phyloP scores from a whole-genome alignment of 2,329 filamentous ascomycete species.

The Plenodomus lindquistii region DNA sequence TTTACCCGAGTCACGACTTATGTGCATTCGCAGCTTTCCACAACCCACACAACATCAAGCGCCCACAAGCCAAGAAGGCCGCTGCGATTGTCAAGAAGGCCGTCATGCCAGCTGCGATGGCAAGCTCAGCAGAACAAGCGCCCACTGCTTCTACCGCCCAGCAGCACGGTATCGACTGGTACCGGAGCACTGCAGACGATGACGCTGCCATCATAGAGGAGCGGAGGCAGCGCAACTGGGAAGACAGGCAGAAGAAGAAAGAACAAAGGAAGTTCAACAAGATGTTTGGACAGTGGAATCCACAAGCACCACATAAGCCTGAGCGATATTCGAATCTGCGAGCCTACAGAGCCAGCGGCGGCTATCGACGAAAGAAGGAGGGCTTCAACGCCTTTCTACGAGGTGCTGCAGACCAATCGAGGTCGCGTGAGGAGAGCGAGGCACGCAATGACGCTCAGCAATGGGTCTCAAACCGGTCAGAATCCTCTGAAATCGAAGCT shows the following conservation, averaged over 20 bases:
- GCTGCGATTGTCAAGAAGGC: slow-evolving; percentile 28
- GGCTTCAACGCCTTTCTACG: slow-evolving; percentile 31
- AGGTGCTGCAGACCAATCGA: slow-evolving; percentile 16
- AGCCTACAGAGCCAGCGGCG: slow-evolving; percentile 31
- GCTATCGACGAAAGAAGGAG: slow-evolving; percentile 27
- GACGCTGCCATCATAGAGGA: slow-evolving; percentile 70
- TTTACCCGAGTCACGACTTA: slow-evolving; percentile 32
- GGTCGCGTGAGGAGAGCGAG: slow-evolving; percentile 16
- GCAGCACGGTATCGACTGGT: slow-evolving; percentile 33
- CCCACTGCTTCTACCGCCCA: slow-evolving; percentile 16
- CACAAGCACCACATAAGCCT: slow-evolving; percentile 34
- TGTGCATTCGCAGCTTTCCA: slow-evolving; percentile 35
- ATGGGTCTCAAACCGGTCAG: slow-evolving; percentile 16
- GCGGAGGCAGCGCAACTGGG: slow-evolving; percentile 70
- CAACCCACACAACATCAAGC: slow-evolving; percentile 40
- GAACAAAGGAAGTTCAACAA: slow-evolving; percentile 74
- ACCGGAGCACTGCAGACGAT: slow-evolving; percentile 86
- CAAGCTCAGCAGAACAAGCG: slow-evolving; percentile 16
- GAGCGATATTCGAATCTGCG: slow-evolving; percentile 30
- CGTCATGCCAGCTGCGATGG: slow-evolving; percentile 22
- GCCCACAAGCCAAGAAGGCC: slow-evolving; percentile 35
- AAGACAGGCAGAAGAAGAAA: slow-evolving; percentile 62
- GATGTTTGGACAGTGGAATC: slow-evolving; percentile 53
- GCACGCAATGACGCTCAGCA: slow-evolving; percentile 10
- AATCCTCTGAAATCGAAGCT: slow-evolving; percentile 7